A percentile compares a stretch with the other conserved stretches of the same genome.
Evolutionary conservation across 2,329 filamentous ascomycete genomes (phyloP).

Genomic region (Fusarium austroafricanum): DNA sequence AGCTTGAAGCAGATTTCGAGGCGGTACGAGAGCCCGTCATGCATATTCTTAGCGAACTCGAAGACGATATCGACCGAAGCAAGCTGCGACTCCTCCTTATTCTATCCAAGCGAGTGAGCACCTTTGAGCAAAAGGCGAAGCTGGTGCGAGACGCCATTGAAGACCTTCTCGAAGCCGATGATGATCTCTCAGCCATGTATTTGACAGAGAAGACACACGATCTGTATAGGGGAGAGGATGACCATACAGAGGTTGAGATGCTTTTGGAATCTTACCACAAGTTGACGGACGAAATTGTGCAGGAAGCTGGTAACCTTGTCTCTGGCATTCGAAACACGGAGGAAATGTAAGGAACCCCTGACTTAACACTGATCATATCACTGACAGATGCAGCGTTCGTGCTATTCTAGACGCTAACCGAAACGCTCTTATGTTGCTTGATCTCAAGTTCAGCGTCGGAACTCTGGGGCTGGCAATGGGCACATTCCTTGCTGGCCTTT

Average conservation of each 20-base stretch:
- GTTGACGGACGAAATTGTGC: conserved; percentile 96
- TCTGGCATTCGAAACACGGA: conserved; percentile 97
- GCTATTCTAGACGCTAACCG: conserved; percentile 98
- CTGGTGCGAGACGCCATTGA: conserved; percentile 95
- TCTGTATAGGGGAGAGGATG: conserved; percentile 77
- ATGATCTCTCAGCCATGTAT: conserved; percentile 96
- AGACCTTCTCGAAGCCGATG: conserved; percentile 94
- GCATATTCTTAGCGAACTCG: conserved; percentile 85
- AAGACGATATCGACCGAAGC: conserved; percentile 96
- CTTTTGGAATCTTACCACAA: conserved; percentile 97
- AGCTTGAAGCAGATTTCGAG: conserved; percentile 94
- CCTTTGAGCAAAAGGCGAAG: conserved; percentile 96
- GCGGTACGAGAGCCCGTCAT: conserved; percentile 93
- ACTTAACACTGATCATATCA: not conserved
- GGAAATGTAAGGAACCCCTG: conserved; percentile 79
- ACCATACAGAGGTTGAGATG: conserved; percentile 98
- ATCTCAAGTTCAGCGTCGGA: conserved; percentile 95
- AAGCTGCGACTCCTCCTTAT: conserved; percentile 92
- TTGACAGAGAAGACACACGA: conserved; percentile 87
- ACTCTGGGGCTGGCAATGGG: conserved; percentile 95
- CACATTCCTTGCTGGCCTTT: conserved; percentile 97
- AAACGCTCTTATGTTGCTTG: conserved; percentile 96
- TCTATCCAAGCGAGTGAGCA: conserved; percentile 93
- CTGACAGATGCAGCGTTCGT: conserved; percentile 73
- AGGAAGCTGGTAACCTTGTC: conserved; percentile 92